A percentile compares a stretch with the other conserved stretches of the same genome.
Evolutionary conservation across 768 basidiomycete species (phyloP).

Genomic region (Lactarius evosmus): DNA sequence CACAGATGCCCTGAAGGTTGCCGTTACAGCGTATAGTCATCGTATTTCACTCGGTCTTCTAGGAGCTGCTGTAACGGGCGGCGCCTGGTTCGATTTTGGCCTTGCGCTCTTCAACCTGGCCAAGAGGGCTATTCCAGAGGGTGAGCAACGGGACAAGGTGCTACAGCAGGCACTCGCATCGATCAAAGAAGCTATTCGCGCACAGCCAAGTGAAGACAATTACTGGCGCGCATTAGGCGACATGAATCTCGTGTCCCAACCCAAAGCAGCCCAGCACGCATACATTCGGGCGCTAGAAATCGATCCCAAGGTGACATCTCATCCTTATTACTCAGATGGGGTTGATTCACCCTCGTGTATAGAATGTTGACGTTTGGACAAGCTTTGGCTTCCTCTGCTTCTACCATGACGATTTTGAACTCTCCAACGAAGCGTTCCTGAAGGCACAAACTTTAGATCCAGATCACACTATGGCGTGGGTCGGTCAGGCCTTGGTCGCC

Average conservation of each 20-base stretch:
- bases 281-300: conserved; percentile 87
- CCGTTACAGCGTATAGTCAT: conserved; percentile 59
- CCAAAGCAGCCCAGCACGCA: conserved; percentile 83
- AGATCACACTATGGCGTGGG: conserved; percentile 84
- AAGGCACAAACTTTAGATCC: conserved; percentile 91
- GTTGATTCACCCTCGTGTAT: conserved; percentile 13
- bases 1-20: conserved; percentile 45
- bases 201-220: conserved; percentile 63
- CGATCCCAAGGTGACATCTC: conserved; percentile 64
- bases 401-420: conserved; percentile 68
- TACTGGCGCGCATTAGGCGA: conserved; percentile 87
- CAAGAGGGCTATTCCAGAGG: conserved; percentile 31
- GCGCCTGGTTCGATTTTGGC: conserved; percentile 74
- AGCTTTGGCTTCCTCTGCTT: conserved; percentile 87
- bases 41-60: conserved; percentile 55
- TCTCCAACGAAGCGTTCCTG: conserved; percentile 83
- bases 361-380: conserved; percentile 80
- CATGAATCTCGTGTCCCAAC: conserved; percentile 60
- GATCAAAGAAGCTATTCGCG: conserved; percentile 68
- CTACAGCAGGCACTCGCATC: conserved; percentile 47
- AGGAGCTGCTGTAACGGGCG: conserved; percentile 48
- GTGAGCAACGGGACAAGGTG: conserved; percentile 35
- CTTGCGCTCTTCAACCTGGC: conserved; percentile 55
- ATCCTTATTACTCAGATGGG: conserved; percentile 12
- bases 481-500: conserved; percentile 81